These are phyloP conservation scores for Talaromyces nanjingensis DNA, from an alignment of 495 filamentous ascomycete genomes.

Conservation along the genomic window DNA sequence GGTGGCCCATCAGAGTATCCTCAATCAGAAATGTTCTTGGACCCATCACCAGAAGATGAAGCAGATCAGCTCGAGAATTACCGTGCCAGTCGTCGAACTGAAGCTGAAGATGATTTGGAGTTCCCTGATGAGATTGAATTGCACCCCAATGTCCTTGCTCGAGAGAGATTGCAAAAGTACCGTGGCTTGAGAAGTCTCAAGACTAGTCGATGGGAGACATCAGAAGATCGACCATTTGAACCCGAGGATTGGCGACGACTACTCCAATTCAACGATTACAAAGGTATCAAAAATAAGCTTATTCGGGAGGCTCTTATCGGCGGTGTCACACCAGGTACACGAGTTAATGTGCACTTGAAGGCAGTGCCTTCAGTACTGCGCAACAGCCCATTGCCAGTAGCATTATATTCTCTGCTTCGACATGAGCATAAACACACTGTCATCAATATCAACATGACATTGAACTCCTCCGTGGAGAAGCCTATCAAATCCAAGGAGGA, in stretches of 20 bases:
- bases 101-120: constrained; percentile 82
- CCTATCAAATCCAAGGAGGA: constrained; percentile 87
- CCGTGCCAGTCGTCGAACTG: constrained; percentile 63
- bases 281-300: constrained; percentile 64
- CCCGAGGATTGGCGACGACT: constrained; percentile 85
- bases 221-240: constrained; percentile 76
- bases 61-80: constrained; percentile 71
- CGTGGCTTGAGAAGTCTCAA: constrained; percentile 84
- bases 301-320: constrained; percentile 76
- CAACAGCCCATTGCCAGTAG: constrained; percentile 50
- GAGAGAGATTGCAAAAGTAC: constrained; percentile 79
- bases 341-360: constrained; percentile 73
- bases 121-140: constrained; percentile 98
- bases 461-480: constrained; percentile 59
- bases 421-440: constrained; percentile 93
- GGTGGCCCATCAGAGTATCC: constrained; percentile 76
- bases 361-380: constrained; percentile 58
- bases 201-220: constrained; percentile 78
- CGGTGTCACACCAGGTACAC: constrained; percentile 73
- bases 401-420: constrained; percentile 76
- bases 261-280: constrained; percentile 77
- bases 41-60: constrained; percentile 83
- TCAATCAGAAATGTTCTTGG: constrained; percentile 84
- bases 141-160: constrained; percentile 75
- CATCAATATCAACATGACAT: constrained; percentile 77